These are phyloP conservation scores for Globisporangium lucens DNA, from an alignment of 352 stramenopile species.

Conservation along the genomic window DNA sequence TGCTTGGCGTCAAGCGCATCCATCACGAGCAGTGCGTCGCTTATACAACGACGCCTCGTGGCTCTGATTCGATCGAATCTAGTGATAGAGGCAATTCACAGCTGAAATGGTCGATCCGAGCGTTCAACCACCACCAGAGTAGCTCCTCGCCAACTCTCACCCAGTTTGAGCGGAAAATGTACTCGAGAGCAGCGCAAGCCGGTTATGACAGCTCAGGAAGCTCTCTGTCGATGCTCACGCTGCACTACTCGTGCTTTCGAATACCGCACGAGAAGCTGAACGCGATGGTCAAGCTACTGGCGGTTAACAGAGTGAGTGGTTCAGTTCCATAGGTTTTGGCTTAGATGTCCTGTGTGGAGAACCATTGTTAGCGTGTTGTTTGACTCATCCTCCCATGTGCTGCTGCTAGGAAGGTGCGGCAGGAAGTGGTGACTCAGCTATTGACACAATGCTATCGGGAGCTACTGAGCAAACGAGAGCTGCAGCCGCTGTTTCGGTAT, in stretches of 20 bases:
- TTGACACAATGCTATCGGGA: conserved; percentile 15
- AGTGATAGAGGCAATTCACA: not conserved
- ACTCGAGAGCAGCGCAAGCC: conserved; percentile 16
- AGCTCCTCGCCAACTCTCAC: not conserved
- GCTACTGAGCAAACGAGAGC: conserved; percentile 1
- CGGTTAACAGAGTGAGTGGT: not conserved
- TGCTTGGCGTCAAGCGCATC: conserved; percentile 33
- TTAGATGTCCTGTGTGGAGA: not conserved
- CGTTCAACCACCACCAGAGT: conserved; percentile 21
- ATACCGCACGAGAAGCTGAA: conserved; percentile 18
- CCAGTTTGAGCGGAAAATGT: conserved; percentile 15
- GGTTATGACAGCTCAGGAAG: conserved; percentile 12
- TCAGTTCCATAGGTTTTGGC: not conserved
- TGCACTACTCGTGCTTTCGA: conserved; percentile 21
- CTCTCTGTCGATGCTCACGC: conserved; percentile 14
- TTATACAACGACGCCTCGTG: conserved; percentile 20
- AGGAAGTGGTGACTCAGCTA: conserved; percentile 2
- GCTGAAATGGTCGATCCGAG: conserved; percentile 17
- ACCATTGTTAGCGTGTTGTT: not conserved
- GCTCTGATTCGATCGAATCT: not conserved
- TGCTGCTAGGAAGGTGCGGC: conserved; percentile 4
- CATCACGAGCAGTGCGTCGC: conserved; percentile 36
- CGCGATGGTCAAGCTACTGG: conserved; percentile 20
- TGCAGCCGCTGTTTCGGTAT: conserved; percentile 5
- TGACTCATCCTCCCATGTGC: not conserved